phyloP scores from a whole-genome alignment of 2,329 filamentous ascomycete species.

The Ascochyta lentis region DNA sequence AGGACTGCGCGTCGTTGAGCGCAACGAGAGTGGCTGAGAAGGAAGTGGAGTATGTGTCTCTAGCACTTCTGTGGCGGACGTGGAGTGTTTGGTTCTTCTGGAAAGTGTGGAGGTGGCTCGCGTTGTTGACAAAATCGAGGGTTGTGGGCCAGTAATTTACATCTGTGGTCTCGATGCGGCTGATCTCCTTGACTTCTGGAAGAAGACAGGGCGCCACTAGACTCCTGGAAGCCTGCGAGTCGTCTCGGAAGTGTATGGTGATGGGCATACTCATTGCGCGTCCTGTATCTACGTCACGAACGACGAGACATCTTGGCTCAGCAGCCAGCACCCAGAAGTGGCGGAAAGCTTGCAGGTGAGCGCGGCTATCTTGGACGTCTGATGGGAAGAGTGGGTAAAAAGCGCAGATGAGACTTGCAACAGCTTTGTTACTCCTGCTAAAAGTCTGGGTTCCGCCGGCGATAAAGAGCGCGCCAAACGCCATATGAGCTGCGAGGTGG shows the following conservation, averaged over 20 bases:
- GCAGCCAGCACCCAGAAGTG: constrained; percentile 97
- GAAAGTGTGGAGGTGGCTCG: constrained; percentile 70
- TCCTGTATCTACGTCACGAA: constrained; percentile 84
- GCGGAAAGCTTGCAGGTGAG: constrained; percentile 93
- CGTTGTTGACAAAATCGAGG: constrained; percentile 72
- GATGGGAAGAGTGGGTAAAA: constrained; percentile 95
- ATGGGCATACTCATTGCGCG: constrained; percentile 79
- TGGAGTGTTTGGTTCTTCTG: constrained; percentile 73
- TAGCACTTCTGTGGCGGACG: constrained; percentile 68
- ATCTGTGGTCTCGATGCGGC: constrained; percentile 66
- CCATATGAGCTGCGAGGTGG: constrained; percentile 90
- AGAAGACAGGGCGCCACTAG: constrained; percentile 65
- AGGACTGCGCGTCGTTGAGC: constrained; percentile 65
- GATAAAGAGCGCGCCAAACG: constrained; percentile 87
- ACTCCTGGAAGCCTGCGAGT: constrained; percentile 34
- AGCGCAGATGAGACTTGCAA: constrained; percentile 83
- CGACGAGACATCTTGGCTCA: constrained; percentile 85
- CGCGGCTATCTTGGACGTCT: constrained; percentile 89
- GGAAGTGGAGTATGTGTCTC: constrained; percentile 65
- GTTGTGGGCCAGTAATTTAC: constrained; percentile 81
- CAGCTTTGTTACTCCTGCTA: constrained; percentile 83
- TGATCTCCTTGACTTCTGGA: constrained; percentile 69
- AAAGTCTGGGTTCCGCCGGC: constrained; percentile 93
- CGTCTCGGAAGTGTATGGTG: constrained; percentile 64
- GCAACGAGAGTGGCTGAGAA: constrained; percentile 79